Base-by-base conservation (phyloP, 306 rosid genomes). In the Begonia peltatifolia region DNA sequence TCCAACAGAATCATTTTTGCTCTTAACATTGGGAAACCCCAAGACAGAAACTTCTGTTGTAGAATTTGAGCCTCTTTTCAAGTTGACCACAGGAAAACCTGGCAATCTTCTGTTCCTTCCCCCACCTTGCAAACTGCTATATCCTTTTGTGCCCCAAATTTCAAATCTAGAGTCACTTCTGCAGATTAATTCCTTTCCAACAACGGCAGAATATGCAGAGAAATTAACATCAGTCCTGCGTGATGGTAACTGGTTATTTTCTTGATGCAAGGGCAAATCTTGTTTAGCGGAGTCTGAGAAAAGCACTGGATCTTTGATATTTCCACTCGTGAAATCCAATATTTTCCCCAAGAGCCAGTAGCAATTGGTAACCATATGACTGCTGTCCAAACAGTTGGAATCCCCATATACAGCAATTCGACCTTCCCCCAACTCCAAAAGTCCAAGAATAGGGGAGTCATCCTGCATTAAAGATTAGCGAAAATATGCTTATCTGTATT, bases 301-400 rank as follows among this genome's bases (percentile, higher is more conserved):
- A 70, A 90, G 95, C 65, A 74, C 69, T 2, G 88, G 83, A 71
- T 86, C 95, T 62, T 76, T 76, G 50, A 75, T 63, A 48, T 77
- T 80, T 13, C 58, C 71, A 52, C 82, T 74, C 1, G 95, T 90
- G 65, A 86, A 90, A 53, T 86, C 95, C 46, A 90, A 74, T 36
- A 90, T 80, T 73, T 81, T 83, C 66, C 69, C 79, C 68, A 86
- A 63, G 53, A 92, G 95, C 74, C 79, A 63, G 70, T 81, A 83
- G 68, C 99, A 92, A 69, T 92, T 83, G 1, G 96, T 83, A 46
- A 92, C 88, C 99, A 92, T 92, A 64, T 92, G 99, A 59, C 99
- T 90, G 67, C 99, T 77, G 62, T 86, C 94, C 76, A 90, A 73
- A 68, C 99, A 90, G 74, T 86, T 90, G 51, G 99, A 90, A 68